Conservation (phyloP, 495 filamentous ascomycete species). For the Cercophora sp. region DNA sequence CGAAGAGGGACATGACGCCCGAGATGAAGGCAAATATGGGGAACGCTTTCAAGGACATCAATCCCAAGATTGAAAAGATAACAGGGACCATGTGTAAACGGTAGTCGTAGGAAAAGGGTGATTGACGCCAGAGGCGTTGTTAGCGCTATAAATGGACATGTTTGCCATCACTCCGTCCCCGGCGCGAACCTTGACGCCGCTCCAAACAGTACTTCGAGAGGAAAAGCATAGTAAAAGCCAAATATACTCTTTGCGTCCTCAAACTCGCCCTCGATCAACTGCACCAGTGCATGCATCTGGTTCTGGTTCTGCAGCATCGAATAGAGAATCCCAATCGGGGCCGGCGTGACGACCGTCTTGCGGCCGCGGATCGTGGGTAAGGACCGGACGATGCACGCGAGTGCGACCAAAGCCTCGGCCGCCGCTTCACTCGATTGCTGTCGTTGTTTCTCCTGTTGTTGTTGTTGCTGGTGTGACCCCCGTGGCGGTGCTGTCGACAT, state of each 20-base stretch:
- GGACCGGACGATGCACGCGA: background rate
- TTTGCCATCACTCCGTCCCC: no score
- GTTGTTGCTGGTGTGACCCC: no score
- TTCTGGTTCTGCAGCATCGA: constrained; percentile 3
- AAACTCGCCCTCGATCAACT: background rate
- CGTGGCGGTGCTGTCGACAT: background rate
- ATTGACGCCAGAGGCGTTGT: no score
- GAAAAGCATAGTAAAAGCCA: background rate
- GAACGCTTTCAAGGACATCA: constrained; percentile 2
- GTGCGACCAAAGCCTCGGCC: background rate
- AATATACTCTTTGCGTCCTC: background rate
- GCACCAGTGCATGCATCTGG: background rate
- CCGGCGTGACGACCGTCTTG: background rate
- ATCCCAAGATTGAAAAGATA: constrained; percentile 9
- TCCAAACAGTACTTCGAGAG: background rate
- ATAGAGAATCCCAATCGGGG: background rate
- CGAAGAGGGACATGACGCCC: constrained; percentile 7
- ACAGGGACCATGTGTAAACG: constrained; percentile 1
- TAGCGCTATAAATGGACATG: no score
- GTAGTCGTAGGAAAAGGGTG: no score
- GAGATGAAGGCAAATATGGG: constrained; percentile 11
- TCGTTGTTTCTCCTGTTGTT: background rate
- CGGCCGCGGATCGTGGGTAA: background rate
- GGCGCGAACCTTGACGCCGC: background rate
- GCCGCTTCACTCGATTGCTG: background rate